These are phyloP conservation scores for Aspergillus awamori DNA, from an alignment of 2,329 filamentous ascomycete genomes.

Conservation along the genomic window DNA sequence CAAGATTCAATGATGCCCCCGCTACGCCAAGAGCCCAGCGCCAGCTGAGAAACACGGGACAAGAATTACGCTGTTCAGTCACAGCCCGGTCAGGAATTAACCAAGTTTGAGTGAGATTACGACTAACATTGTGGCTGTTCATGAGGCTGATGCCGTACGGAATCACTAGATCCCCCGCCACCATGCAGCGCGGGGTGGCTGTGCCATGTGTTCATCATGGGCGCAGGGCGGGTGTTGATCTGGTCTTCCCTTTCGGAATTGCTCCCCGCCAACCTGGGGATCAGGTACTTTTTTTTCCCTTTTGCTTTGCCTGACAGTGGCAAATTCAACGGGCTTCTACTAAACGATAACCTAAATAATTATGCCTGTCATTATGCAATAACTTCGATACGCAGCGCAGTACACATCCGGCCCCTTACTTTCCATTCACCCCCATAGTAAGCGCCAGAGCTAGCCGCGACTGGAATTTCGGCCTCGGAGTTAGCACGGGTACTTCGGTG, in stretches of 20 bases:
- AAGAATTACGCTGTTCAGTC: constrained; percentile 5
- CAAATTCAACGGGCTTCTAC: neutral
- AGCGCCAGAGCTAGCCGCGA: neutral
- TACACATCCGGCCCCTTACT: neutral
- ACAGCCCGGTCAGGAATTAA: neutral
- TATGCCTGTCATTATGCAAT: neutral
- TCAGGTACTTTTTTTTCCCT: neutral
- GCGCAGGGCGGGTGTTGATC: constrained; percentile 3
- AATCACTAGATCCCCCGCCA: constrained; percentile 3
- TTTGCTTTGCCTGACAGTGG: neutral
- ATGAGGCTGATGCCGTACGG: neutral
- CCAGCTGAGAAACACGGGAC: constrained; percentile 6
- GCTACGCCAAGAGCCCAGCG: constrained; percentile 4
- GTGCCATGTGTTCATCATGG: constrained; percentile 8
- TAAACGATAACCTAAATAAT: neutral
- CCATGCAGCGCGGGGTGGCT: constrained; percentile 7
- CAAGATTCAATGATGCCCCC: constrained; percentile 14
- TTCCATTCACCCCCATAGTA: neutral
- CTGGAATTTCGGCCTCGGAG: neutral
- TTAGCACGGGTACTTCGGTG: constrained; percentile 1
- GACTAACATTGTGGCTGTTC: neutral
- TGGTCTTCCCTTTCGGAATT: neutral
- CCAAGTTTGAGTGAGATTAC: neutral
- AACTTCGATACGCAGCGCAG: neutral
- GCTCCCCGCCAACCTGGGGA: constrained; percentile 5